phyloP scores from a whole-genome alignment of 306 rosid genomes.

The Arachis hypogaea region DNA sequence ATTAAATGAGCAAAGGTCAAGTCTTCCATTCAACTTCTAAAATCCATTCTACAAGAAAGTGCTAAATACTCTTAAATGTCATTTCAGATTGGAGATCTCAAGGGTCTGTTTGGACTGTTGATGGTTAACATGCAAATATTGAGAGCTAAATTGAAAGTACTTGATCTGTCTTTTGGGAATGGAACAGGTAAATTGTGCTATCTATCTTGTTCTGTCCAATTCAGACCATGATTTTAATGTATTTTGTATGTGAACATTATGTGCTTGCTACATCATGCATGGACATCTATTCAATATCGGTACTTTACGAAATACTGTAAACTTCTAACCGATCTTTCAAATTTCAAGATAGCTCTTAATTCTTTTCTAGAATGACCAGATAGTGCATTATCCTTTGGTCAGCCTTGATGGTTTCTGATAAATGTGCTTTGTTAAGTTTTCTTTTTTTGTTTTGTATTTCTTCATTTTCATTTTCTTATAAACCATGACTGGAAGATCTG shows the following conservation, averaged over 20 bases:
- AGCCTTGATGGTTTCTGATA: slow-evolving; percentile 20
- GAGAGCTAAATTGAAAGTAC: slow-evolving; percentile 76
- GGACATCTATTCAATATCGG: slow-evolving; percentile 6
- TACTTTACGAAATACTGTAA: neutral
- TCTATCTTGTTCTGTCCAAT: slow-evolving; percentile 6
- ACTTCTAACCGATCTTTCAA: neutral
- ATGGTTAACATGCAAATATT: slow-evolving; percentile 79
- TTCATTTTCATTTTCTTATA: slow-evolving; percentile 1
- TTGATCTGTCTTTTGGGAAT: slow-evolving; percentile 72
- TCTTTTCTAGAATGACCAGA: slow-evolving; percentile 13
- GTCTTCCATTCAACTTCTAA: neutral
- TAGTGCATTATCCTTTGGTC: slow-evolving; percentile 8
- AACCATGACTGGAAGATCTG: slow-evolving; percentile 19
- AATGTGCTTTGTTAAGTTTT: neutral
- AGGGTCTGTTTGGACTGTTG: slow-evolving; percentile 77
- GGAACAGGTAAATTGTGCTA: slow-evolving; percentile 67
- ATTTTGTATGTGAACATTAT: slow-evolving; percentile 25
- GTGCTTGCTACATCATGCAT: neutral
- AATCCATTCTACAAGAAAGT: neutral
- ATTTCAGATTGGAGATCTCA: slow-evolving; percentile 89
- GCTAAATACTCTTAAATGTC: slow-evolving; percentile 12
- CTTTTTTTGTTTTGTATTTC: neutral
- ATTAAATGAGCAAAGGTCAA: neutral
- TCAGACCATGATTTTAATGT: neutral
- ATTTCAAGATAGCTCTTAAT: slow-evolving; percentile 10